Evolutionary conservation across 1,284 basidiomycete species (phyloP).

Genomic region (Cutaneotrichosporon spelunceum): DNA sequence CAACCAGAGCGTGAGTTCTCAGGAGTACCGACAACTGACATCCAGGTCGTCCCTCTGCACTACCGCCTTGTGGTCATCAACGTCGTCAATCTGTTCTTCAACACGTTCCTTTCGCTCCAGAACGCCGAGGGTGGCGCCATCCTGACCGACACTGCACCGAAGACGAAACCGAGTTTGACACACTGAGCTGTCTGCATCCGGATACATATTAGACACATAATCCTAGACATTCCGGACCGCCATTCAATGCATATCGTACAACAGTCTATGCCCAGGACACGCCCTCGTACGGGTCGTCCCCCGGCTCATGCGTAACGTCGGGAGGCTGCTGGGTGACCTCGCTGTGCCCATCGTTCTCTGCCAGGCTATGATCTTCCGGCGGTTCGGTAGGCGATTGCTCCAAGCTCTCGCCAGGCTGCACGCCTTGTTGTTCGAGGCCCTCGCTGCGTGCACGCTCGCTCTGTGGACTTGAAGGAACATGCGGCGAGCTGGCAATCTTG

Average conservation of each 20-base stretch:
- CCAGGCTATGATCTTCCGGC: background rate
- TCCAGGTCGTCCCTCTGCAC: conserved; percentile 51
- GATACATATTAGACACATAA: background rate
- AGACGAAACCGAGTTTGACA: conserved; percentile 7
- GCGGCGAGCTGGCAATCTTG: background rate
- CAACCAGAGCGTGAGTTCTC: conserved; percentile 44
- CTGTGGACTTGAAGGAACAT: background rate
- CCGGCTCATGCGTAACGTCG: conserved; percentile 7
- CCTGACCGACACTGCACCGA: conserved; percentile 7
- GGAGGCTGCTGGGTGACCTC: background rate
- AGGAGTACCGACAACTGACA: background rate
- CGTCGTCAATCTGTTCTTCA: conserved; percentile 53
- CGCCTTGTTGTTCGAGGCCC: background rate
- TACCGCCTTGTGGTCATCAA: conserved; percentile 53
- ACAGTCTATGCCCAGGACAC: conserved; percentile 8
- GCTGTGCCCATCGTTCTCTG: background rate
- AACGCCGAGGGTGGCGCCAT: conserved; percentile 35
- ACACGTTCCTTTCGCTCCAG: conserved; percentile 51
- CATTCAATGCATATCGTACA: conserved; percentile 7
- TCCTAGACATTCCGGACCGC: background rate
- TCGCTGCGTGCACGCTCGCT: background rate
- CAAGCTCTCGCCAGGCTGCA: too few relatives aligned
- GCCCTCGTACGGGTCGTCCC: conserved; percentile 1
- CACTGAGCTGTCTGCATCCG: background rate
- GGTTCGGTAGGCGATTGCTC: too few relatives aligned